Evolutionary conservation across 495 filamentous ascomycete genomes (phyloP).

Genomic region (Recurvomyces mirabilis): DNA sequence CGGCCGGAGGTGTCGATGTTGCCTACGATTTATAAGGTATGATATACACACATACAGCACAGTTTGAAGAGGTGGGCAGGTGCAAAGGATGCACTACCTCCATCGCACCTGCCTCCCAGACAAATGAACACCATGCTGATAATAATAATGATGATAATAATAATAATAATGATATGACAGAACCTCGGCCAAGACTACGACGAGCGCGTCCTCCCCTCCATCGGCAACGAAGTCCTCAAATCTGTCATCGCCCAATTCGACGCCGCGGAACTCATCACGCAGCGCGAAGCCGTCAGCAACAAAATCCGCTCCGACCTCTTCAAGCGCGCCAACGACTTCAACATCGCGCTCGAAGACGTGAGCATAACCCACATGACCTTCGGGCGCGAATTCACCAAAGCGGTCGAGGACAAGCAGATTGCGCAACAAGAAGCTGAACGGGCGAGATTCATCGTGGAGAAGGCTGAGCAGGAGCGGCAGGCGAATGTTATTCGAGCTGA

Average conservation of each 20-base stretch:
- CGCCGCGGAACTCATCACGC: constrained; percentile 97
- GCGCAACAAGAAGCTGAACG: constrained; percentile 98
- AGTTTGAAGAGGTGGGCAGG: too few species aligned
- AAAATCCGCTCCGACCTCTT: constrained; percentile 91
- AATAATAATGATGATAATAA: too few species aligned
- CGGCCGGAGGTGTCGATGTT: constrained; percentile 83
- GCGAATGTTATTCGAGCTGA: constrained; percentile 96
- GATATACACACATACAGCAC: too few species aligned
- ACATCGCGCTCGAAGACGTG: constrained; percentile 97
- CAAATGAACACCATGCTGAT: constrained; percentile 29
- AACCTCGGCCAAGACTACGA: constrained; percentile 93
- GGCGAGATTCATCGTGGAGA: constrained; percentile 95
- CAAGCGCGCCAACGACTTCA: constrained; percentile 95
- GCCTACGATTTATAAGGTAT: constrained; percentile 97
- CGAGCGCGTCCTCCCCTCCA: constrained; percentile 96
- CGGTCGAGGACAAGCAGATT: constrained; percentile 99
- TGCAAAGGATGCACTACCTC: too few species aligned
- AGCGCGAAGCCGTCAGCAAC: constrained; percentile 90
- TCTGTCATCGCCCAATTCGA: constrained; percentile 98
- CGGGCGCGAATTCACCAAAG: constrained; percentile 95
- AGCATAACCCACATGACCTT: constrained; percentile 99
- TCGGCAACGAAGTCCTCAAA: constrained; percentile 99
- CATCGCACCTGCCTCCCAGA: background rate
- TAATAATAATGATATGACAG: too few species aligned
- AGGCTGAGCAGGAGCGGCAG: constrained; percentile 96